These are phyloP conservation scores for Giardia muris DNA, from an alignment of 208 protist species.

Conservation along the genomic window DNA sequence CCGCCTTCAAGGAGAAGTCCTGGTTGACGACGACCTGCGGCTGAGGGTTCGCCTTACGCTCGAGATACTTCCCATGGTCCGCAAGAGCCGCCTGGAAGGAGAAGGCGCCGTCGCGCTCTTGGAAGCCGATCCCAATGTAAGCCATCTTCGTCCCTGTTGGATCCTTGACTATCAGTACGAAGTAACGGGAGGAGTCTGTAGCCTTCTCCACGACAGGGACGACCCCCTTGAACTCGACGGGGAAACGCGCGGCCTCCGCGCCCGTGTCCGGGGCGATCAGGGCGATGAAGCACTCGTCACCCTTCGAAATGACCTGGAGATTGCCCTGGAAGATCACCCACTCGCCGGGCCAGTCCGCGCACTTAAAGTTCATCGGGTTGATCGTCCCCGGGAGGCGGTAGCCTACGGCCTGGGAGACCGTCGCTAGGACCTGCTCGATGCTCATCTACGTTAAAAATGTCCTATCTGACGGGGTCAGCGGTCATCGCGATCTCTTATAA, in stretches of 20 bases:
- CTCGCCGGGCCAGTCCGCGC: background rate
- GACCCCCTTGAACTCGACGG: background rate
- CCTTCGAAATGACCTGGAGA: background rate
- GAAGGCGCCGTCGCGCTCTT: background rate
- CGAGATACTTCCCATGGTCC: conserved; percentile 23
- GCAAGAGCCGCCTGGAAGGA: background rate
- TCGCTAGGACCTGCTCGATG: conserved; percentile 4
- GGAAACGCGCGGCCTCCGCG: background rate
- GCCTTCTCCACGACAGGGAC: conserved; percentile 2
- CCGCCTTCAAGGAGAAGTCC: conserved; percentile 8
- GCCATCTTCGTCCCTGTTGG: background rate
- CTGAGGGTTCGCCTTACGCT: background rate
- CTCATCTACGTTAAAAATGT: background rate
- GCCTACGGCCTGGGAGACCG: background rate
- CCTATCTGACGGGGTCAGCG: background rate
- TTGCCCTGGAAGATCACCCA: conserved; percentile 16
- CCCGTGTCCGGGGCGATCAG: conserved; percentile 6
- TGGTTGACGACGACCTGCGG: background rate
- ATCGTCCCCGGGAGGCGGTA: conserved; percentile 6
- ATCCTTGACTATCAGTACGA: conserved; percentile 24
- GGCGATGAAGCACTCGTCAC: background rate
- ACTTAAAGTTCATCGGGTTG: conserved; percentile 1
- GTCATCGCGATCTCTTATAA: background rate
- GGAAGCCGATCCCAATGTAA: conserved; percentile 19
- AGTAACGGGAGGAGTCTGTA: conserved; percentile 23